A percentile compares a stretch with the other conserved stretches of the same genome.
These are phyloP conservation scores for Tulasnella sp. DNA, from an alignment of 768 basidiomycete genomes.

Conservation along the genomic window DNA sequence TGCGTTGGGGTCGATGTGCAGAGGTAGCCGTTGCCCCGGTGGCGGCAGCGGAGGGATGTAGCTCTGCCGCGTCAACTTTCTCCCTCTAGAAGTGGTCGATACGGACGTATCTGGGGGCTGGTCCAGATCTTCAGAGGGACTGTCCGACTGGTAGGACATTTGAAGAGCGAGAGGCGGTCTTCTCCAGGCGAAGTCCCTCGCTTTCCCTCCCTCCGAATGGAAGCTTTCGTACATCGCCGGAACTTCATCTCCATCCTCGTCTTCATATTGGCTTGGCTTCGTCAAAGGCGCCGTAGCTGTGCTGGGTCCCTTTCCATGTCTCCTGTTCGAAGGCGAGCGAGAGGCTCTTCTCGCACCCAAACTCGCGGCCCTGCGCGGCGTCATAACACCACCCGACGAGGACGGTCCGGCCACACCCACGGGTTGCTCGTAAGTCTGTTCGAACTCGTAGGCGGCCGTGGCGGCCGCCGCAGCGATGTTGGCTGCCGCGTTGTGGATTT, in stretches of 20 bases:
- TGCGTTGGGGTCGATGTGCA: conserved; percentile 38
- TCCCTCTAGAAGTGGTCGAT: conserved; percentile 23
- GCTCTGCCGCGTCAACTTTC: conserved; percentile 42
- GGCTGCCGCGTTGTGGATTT: conserved; percentile 67
- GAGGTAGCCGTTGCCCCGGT: conserved; percentile 45
- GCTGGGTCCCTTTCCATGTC: conserved; percentile 21
- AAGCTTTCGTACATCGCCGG: conserved; percentile 72
- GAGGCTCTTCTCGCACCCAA: conserved; percentile 21
- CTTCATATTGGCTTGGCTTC: conserved; percentile 44
- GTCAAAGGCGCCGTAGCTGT: neutral
- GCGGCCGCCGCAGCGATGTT: conserved; percentile 74
- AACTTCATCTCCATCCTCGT: conserved; percentile 51
- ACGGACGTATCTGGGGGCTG: neutral
- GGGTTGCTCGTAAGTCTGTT: conserved; percentile 34
- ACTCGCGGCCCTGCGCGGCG: conserved; percentile 13
- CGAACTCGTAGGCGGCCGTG: conserved; percentile 65
- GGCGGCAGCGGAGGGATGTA: conserved; percentile 44
- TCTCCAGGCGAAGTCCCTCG: conserved; percentile 46
- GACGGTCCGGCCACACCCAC: neutral
- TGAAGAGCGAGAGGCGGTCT: neutral
- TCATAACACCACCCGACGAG: neutral
- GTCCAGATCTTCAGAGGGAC: neutral
- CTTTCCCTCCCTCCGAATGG: conserved; percentile 64
- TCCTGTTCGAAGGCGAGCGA: neutral
- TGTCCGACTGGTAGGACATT: neutral